Evolutionary conservation across 306 rosid genomes (phyloP), one percentile per base, ranked within the genome.

Genomic region (Vigna trinervia): DNA sequence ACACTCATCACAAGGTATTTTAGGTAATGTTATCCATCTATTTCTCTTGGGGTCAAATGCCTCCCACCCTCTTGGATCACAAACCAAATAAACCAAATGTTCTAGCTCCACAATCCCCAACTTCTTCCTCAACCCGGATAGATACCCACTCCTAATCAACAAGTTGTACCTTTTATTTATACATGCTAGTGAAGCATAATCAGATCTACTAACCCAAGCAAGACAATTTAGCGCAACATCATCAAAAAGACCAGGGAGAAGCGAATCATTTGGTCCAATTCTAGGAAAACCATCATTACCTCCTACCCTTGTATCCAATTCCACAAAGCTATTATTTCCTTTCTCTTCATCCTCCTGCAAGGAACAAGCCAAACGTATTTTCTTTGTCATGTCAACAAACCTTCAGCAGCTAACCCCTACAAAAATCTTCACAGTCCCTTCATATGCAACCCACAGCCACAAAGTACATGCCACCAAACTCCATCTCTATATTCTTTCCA

Each of bases 1-100:
- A 71, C 94, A 91, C 77, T 91, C 97, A 36, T 91, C 91, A 81
- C 94, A 89, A 30, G 97, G 97, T 60, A 88, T 90, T 80, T 78
- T 85, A 71, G 97, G 97, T 75, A 91, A 78, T 14, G 86, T 11
- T 84, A 88, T 88, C 97, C 97, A 91, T 74, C 82, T 91, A 76
- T 82, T 82, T 46, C 85, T 80, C 78, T 32, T 58, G 12, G 86
- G 78, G 76, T 91, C 94, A 78, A 85, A 91, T 6, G 87, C 90
- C 80, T 80, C 92, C 92, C 94, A 91, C 43, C 87, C 92, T 61
- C 85, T 80, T 47, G 87, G 85, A 85, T 89, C 94, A 77, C 91
- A 91, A 64, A 86, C 90, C 81, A 91, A 79, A 84, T 88, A 91
- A 72, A 89, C 91, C 91, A 90, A 91, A 75, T 88, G 87, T 84